phyloP scores from a whole-genome alignment of 768 basidiomycete genomes.

The Phlebiopsis gigantea region DNA sequence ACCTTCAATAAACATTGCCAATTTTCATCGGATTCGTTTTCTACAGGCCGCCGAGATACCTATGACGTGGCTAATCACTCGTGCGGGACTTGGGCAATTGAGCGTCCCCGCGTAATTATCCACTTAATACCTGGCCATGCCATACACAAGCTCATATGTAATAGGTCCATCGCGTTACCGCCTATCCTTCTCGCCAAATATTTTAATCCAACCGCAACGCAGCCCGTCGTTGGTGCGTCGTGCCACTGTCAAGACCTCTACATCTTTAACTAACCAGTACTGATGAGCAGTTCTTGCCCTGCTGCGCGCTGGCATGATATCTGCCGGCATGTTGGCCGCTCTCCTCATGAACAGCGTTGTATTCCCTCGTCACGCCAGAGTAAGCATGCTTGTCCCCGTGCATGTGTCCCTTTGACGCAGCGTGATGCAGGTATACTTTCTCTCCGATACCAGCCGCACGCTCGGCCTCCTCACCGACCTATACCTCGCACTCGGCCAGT shows the following conservation, averaged over 20 bases:
- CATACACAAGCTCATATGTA: background rate
- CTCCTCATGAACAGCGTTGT: slow-evolving; percentile 38
- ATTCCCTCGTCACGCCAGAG: slow-evolving; percentile 43
- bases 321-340: slow-evolving; percentile 40
- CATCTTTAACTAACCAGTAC: background rate
- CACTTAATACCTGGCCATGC: background rate
- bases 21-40: background rate
- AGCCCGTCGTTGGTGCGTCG: background rate
- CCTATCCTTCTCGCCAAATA: slow-evolving; percentile 32
- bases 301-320: slow-evolving; percentile 37
- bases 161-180: slow-evolving; percentile 38
- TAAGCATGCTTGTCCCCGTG: slow-evolving; percentile 16
- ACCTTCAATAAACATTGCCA: background rate
- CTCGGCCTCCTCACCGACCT: slow-evolving; percentile 36
- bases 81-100: slow-evolving; percentile 33
- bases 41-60: slow-evolving; percentile 32
- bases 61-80: slow-evolving; percentile 39
- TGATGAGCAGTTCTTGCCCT: slow-evolving; percentile 31
- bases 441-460: slow-evolving; percentile 33
- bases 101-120: slow-evolving; percentile 38
- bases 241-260: background rate
- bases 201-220: slow-evolving; percentile 9
- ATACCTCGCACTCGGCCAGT: slow-evolving; percentile 40
- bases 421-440: slow-evolving; percentile 27
- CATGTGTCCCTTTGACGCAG: background rate